phyloP scores from a whole-genome alignment of 495 filamentous ascomycete genomes.

The Trichoderma reesei region DNA sequence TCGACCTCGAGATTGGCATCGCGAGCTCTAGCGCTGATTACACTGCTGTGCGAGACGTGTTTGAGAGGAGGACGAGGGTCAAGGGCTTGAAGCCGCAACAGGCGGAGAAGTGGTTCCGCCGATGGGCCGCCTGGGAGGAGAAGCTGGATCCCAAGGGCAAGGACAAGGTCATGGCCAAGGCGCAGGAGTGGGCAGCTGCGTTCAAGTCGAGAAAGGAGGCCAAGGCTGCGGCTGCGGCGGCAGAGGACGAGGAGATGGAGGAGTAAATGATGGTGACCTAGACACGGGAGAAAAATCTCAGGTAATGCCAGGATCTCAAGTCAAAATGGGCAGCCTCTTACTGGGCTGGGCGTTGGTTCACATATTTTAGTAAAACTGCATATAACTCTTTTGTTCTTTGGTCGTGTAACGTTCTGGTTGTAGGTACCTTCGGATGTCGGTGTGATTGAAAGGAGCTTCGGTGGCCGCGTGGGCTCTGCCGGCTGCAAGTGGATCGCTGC shows the following conservation, averaged over 20 bases:
- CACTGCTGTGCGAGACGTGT: conserved; percentile 54
- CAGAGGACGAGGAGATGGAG: conserved; percentile 15
- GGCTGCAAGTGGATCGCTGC: not conserved
- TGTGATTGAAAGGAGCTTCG: not conserved
- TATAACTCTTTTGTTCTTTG: not conserved
- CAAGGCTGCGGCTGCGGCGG: conserved; percentile 20
- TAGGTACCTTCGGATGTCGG: conserved; percentile 4
- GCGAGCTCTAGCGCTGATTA: conserved; percentile 33
- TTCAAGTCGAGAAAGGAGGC: conserved; percentile 46
- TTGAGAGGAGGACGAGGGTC: conserved; percentile 64
- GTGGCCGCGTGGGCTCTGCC: not conserved
- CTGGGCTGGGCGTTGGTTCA: not conserved
- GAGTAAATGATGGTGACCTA: not conserved
- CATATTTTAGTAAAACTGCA: not conserved
- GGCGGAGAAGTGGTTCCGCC: conserved; percentile 72
- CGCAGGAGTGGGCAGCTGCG: conserved; percentile 49
- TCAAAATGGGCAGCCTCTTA: not conserved
- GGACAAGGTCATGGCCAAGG: conserved; percentile 63
- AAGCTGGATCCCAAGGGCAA: conserved; percentile 60
- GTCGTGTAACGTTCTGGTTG: not conserved
- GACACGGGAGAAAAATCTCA: not conserved
- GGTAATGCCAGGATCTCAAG: not conserved
- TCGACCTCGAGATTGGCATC: conserved; percentile 67
- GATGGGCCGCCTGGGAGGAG: conserved; percentile 75
- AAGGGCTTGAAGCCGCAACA: conserved; percentile 62